Percentiles rank a stretch among this genome's conserved stretches.
Conservation (phyloP, 768 basidiomycete species). For the Cantharellus cinnabarinus region DNA sequence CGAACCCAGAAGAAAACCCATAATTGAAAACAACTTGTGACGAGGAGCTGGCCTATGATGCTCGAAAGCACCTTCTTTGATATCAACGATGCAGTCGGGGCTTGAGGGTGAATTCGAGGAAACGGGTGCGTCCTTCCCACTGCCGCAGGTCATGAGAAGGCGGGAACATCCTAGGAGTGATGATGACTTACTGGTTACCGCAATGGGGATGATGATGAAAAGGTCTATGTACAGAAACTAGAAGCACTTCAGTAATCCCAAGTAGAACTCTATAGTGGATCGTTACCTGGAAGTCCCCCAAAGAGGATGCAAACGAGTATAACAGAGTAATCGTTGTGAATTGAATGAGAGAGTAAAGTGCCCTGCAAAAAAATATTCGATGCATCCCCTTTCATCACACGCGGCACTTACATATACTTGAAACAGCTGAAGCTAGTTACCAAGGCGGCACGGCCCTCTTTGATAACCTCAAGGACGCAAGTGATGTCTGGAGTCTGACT, state of each 20-base stretch:
- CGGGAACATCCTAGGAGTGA: neutral
- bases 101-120: conserved; percentile 65
- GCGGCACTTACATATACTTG: conserved; percentile 79
- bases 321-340: conserved; percentile 94
- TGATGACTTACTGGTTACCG: conserved; percentile 66
- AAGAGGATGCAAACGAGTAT: conserved; percentile 88
- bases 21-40: conserved; percentile 64
- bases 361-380: conserved; percentile 32
- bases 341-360: conserved; percentile 93
- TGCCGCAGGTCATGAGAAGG: conserved; percentile 16
- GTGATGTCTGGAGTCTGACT: conserved; percentile 83
- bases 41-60: conserved; percentile 77
- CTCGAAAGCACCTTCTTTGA: conserved; percentile 89
- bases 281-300: conserved; percentile 87
- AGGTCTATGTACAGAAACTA: conserved; percentile 95
- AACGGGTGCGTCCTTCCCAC: conserved; percentile 93
- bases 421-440: conserved; percentile 99
- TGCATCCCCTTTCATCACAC: neutral
- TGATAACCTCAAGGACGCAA: conserved; percentile 91
- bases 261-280: neutral
- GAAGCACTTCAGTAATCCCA: neutral
- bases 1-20: conserved; percentile 86
- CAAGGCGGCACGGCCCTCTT: conserved; percentile 84
- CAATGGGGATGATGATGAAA: conserved; percentile 93
- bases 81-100: conserved; percentile 87